Conservation (phyloP, 2,329 filamentous ascomycete species). For the Alternaria hordeiaustralica region DNA sequence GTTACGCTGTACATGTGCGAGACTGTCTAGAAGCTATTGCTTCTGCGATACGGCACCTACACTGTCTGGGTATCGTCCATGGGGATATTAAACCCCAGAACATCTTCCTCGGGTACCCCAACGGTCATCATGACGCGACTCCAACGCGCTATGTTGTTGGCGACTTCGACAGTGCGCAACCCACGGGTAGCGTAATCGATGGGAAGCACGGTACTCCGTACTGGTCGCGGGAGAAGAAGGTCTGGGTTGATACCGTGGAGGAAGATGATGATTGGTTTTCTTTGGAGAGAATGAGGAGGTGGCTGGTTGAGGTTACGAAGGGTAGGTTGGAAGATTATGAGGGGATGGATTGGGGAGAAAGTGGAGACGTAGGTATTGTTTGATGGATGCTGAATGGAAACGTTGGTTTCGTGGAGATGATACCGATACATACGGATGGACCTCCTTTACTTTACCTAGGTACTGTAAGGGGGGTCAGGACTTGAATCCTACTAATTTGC, state of each 20-base stretch:
- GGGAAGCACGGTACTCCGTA: background rate
- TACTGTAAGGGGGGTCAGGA: background rate
- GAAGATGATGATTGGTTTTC: constrained; percentile 6
- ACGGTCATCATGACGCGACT: background rate
- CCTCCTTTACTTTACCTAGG: background rate
- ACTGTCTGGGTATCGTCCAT: background rate
- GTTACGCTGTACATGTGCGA: background rate
- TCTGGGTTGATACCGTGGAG: background rate
- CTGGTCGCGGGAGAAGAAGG: background rate
- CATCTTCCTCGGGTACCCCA: background rate
- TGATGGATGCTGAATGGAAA: background rate
- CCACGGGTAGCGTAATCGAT: background rate
- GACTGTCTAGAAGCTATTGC: background rate
- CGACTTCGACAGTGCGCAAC: constrained; percentile 5
- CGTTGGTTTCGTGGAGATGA: background rate
- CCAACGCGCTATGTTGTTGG: background rate
- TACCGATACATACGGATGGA: background rate
- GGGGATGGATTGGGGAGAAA: background rate
- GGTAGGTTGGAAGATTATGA: background rate
- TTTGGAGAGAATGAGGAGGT: constrained; percentile 1
- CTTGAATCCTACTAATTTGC: background rate
- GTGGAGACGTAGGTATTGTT: background rate
- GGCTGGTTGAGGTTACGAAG: background rate
- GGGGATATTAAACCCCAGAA: background rate
- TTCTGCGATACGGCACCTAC: background rate